Percentiles rank a stretch among this genome's conserved stretches.
phyloP scores from a whole-genome alignment of 257 asterid species.

The Solanum pimpinellifolium region DNA sequence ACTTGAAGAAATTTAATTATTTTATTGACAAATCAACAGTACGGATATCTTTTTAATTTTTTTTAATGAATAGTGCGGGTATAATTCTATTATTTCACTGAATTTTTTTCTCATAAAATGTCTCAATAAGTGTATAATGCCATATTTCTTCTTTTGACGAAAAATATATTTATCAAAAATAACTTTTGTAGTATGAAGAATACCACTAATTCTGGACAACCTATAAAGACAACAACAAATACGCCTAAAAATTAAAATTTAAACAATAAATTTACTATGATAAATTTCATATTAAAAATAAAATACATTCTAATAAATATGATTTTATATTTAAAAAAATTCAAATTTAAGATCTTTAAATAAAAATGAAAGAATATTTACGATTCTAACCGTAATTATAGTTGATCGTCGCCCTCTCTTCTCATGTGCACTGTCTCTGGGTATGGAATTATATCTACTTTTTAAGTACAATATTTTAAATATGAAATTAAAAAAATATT shows the following conservation, averaged over 20 bases:
- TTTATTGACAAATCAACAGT: not conserved
- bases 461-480: not conserved
- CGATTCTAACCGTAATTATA: fast-evolving
- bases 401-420: not conserved
- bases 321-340: fast-evolving
- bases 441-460: not conserved
- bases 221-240: not conserved
- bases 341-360: too few species aligned
- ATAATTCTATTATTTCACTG: not conserved
- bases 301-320: not conserved
- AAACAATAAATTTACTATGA: not conserved
- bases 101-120: not conserved
- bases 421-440: not conserved
- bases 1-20: not conserved
- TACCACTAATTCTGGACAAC: not conserved
- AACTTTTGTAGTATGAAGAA: not conserved
- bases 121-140: not conserved
- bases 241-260: not conserved
- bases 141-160: not conserved
- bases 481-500: not conserved
- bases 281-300: too few species aligned
- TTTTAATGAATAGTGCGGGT: not conserved
- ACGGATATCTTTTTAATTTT: not conserved
- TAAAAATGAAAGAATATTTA: fast-evolving
- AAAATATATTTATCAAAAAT: not conserved